Evolutionary conservation across 2,329 filamentous ascomycete species (phyloP), one percentile per base, ranked within the genome.

Genomic region (Alternaria panax): DNA sequence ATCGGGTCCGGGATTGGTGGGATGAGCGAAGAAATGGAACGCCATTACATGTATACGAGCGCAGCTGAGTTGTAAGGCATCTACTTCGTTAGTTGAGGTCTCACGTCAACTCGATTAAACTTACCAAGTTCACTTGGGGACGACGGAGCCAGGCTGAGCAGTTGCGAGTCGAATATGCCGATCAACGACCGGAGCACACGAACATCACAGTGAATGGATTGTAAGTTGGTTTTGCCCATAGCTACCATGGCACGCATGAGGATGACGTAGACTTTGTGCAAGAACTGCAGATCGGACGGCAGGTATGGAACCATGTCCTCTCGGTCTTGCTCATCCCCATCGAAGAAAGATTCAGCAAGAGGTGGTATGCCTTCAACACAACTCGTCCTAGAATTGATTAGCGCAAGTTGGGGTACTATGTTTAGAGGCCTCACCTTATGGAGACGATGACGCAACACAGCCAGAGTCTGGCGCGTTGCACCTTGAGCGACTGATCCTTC

Each of bases 381-480:
- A 43, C 71, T 75, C 22, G 73, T 73, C 53, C 74, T 75, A 43
- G 7, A 12, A 11, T n/a, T 22, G 14, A 34, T 74, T 43, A 74
- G 65, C 45, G 20, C 18, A 41, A 7, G 27, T 34, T 16, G n/a
- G 8, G 45, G 38, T 7, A 42, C 20, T 48, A 18, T 24, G 18
- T 54, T 22, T 20, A 2, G 12, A 25, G 9, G 27, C 54, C 52
- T 51, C 64, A 77, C 72, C 75, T 70, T 56, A 79, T 77, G 12
- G 72, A 76, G 14, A 74, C 73, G 52, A 75, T 75, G n/a, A 75
- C 69, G 50, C 72, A 78, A 41, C 77, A 71, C 51, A 77, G 69
- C 77, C 78, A 80, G 22, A 80, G 57, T 53, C 67, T 75, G 7
- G 75, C 71, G 9, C 77, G 68, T n/a, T 72, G 72, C 0, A 78